Conservation (phyloP, 371 early-diverging fungal genomes). For the Mortierella sp. region DNA sequence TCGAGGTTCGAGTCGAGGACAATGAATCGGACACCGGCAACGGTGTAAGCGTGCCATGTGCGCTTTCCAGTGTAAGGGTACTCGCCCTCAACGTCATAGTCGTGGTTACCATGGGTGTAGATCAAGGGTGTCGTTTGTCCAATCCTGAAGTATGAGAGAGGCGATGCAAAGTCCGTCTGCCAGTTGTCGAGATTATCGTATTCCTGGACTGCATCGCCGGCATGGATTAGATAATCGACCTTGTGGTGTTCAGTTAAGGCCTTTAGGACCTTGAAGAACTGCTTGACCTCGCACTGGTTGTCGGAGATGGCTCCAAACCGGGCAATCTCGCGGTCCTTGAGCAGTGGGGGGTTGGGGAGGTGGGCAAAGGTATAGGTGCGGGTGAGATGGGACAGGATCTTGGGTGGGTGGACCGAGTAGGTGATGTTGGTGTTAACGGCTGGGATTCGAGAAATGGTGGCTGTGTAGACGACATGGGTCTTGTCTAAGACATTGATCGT, state of each 20-base stretch:
- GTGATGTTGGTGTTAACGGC: constrained; percentile 52
- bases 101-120: constrained; percentile 86
- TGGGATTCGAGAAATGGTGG: constrained; percentile 62
- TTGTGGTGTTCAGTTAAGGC: constrained; percentile 60
- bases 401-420: constrained; percentile 55
- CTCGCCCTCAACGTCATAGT: constrained; percentile 66
- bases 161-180: constrained; percentile 81
- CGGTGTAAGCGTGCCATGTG: constrained; percentile 75
- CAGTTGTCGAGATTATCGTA: constrained; percentile 73
- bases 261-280: constrained; percentile 64
- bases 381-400: constrained; percentile 26
- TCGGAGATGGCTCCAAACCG: constrained; percentile 72
- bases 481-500: constrained; percentile 58
- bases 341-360: constrained; percentile 48
- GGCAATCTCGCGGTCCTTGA: constrained; percentile 58
- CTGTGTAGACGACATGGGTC: constrained; percentile 66
- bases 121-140: constrained; percentile 74
- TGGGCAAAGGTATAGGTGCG: constrained; percentile 43
- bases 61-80: constrained; percentile 64
- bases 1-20: constrained; percentile 82
- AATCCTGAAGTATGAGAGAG: constrained; percentile 69
- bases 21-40: constrained; percentile 75
- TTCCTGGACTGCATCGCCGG: constrained; percentile 77
- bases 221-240: constrained; percentile 71
- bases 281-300: constrained; percentile 72